Conservation (phyloP, 78 protist species). For the Protostelium mycophagum region DNA sequence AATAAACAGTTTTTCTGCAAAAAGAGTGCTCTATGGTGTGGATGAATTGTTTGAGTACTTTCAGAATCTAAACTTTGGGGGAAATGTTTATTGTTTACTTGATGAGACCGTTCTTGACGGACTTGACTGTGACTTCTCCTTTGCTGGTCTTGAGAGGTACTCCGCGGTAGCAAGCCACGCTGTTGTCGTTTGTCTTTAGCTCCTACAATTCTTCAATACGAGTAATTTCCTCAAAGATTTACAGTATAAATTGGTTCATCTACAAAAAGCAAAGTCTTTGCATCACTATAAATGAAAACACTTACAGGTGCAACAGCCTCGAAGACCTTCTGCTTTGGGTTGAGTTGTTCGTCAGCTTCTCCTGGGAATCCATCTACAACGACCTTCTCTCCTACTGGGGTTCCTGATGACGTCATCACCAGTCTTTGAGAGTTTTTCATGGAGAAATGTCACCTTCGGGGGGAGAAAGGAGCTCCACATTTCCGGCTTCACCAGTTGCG, state of each 20-base stretch:
- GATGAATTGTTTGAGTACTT: too few relatives aligned
- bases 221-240: not conserved
- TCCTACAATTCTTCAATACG: not conserved
- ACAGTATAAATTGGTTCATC: too few relatives aligned
- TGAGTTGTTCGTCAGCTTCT: slow-evolving; percentile 51
- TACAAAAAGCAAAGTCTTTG: too few relatives aligned
- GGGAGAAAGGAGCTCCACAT: not conserved
- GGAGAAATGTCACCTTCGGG: slow-evolving; percentile 2
- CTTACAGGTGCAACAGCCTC: slow-evolving; percentile 4
- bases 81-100: too few relatives aligned
- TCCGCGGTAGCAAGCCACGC: slow-evolving; percentile 58
- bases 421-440: slow-evolving; percentile 28
- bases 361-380: slow-evolving; percentile 43
- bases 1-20: too few relatives aligned
- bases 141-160: slow-evolving; percentile 19
- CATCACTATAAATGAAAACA: too few relatives aligned
- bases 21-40: too few relatives aligned
- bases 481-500: slow-evolving; percentile 45
- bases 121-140: not conserved
- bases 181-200: slow-evolving; percentile 31
- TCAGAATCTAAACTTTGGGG: too few relatives aligned
- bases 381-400: slow-evolving; percentile 58
- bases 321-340: slow-evolving; percentile 24
- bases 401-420: slow-evolving; percentile 37
- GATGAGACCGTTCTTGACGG: not conserved